Evolutionary conservation across 176 grass and related monocot species (phyloP), one percentile per base, ranked within the genome.

Genomic region (Musa acuminata): DNA sequence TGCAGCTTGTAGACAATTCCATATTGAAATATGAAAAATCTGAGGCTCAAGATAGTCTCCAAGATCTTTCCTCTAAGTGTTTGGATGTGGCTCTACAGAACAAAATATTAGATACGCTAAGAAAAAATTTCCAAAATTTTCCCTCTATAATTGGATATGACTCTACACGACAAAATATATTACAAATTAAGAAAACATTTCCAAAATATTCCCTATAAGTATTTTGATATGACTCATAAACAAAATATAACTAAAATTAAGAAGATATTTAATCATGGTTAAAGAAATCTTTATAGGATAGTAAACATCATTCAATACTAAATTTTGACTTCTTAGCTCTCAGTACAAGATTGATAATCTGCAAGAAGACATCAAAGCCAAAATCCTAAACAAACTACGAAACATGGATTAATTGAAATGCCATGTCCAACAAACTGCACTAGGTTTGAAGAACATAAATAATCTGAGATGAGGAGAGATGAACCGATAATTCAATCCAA

Each of bases 1-100:
- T 89, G 79, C 73, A 98, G 86, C 72, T 93, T 98, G 80, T 93
- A 98, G 64, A 98, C 90, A 78, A 98, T 93, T 35, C 94, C 94
- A 80, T 91, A 98, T 72, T 98, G 94, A 76, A 98, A 93, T 2
- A 98, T 85, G 4, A 98, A 69, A 75, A 98, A 98, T 77, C 94
- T 84, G 12, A 91, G 77, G 74, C 83, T 91, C 80, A 98, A 82
- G 78, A 98, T 89, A 55, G 86, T 91, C 80, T 98, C 94, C n/a
- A 98, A 80, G 53, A 98, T 87, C 11, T 88, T 85, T 63, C 94
- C 94, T 51, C 94, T 85, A 8, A 88, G 75, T 25, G 94, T 98
- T 52, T 80, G 78, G 71, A 98, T 98, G 78, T 98, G 94, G 53
- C 48, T 78, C 94, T 98, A 82, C 72, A 87, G 14, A 64, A 9